Base-by-base conservation (phyloP, 2,329 filamentous ascomycete species). In the Diaporthe sp. region DNA sequence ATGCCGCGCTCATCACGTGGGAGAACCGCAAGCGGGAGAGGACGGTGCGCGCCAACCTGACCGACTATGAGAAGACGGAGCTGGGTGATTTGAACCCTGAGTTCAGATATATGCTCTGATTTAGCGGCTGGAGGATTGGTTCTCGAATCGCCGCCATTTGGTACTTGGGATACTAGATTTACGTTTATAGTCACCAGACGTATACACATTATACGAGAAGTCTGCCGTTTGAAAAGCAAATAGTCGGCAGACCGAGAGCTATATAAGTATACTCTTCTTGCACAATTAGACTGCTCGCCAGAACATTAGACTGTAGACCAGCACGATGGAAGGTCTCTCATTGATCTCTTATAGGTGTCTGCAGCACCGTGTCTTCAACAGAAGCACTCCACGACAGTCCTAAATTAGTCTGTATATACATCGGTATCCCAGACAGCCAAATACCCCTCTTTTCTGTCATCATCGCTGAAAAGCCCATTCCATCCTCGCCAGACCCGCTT, bases 391-490 rank as follows among this genome's bases (percentile, higher is more conserved):
- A 19, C 7, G 19, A 5, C 3, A 22, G n/a, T 3, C 9, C 8
- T 17, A 19, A 4, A 73, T 66, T 83, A 83, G 15, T 61, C 33
- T 42, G 19, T 15, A 50, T 60, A 33, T 25, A 85, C 73, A 5
- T 84, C 84, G 4, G 87, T 88, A 58, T 90, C 87, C 91, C 91
- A 93, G 25, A 93, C 89, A 38, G 92, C 84, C 77, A 93, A 83
- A 76, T 85, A 84, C 0, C 91, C 91, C 2, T 84, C 81, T 73
- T 91, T 86, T 72, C 90, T 84, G 82, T 84, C 86, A 80, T 93
- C 91, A 80, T 92, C 91, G 77, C 89, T 90, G 80, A 92, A 92
- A 64, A 90, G 82, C 15, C 90, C 91, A 79, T 92, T 93, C 82
- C 87, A 90, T 3, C 84, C 86, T 52, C 84, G 83, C 91, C 90